Conservation (phyloP, 1,139 yeast species). For the Pichia kudriavzevii region DNA sequence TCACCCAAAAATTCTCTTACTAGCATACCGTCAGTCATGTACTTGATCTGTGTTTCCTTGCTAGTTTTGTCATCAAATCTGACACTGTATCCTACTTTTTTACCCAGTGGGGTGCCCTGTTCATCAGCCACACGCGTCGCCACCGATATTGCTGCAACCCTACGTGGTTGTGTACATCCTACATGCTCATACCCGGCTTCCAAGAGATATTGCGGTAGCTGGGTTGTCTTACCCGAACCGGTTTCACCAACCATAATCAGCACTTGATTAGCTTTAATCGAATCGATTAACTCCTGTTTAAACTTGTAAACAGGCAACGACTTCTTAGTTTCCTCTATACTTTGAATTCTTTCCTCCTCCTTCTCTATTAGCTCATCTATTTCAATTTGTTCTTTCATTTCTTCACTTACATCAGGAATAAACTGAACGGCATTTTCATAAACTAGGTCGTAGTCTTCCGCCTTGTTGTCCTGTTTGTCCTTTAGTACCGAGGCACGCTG, state of each 20-base stretch:
- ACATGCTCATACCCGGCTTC: slow-evolving; percentile 54
- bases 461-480: slow-evolving; percentile 17
- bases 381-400: slow-evolving; percentile 22
- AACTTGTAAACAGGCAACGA: slow-evolving; percentile 73
- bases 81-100: slow-evolving; percentile 78
- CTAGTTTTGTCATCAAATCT: slow-evolving; percentile 76
- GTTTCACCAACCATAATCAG: slow-evolving; percentile 91
- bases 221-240: slow-evolving; percentile 97
- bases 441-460: slow-evolving; percentile 76
- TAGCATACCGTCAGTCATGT: slow-evolving; percentile 93
- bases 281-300: slow-evolving; percentile 53
- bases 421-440: slow-evolving; percentile 56
- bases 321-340: slow-evolving; percentile 42
- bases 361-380: slow-evolving; percentile 31
- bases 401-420: slow-evolving; percentile 39
- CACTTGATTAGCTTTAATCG: slow-evolving; percentile 60
- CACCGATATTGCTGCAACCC: slow-evolving; percentile 94
- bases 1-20: slow-evolving; percentile 77
- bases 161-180: slow-evolving; percentile 92
- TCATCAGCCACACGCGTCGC: slow-evolving; percentile 90
- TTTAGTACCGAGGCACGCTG: no score
- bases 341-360: slow-evolving; percentile 35
- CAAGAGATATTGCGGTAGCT: slow-evolving; percentile 78
- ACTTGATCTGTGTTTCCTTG: slow-evolving; percentile 62
- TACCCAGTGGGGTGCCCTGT: slow-evolving; percentile 62